phyloP scores from a whole-genome alignment of 192 early-diverging fungal species.

The Coemansia sp. region DNA sequence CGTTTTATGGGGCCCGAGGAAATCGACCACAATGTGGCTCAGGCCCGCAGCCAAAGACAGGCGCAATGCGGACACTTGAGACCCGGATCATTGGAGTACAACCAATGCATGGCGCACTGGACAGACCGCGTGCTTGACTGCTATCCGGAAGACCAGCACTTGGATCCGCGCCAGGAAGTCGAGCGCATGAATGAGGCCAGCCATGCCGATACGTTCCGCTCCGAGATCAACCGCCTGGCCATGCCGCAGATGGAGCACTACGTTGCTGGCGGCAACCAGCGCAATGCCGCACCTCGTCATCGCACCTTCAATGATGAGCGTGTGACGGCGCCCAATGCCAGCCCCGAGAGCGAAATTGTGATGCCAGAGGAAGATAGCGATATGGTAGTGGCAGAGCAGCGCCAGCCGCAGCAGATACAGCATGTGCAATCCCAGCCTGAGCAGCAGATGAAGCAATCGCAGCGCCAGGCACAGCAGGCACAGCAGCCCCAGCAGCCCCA shows the following conservation, averaged over 20 bases:
- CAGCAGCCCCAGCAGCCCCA: too few relatives aligned
- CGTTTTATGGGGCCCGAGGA: slow-evolving; percentile 14
- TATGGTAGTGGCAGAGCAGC: background rate
- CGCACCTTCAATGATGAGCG: background rate
- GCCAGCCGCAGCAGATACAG: slow-evolving; percentile 13
- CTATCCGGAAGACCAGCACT: slow-evolving; percentile 26
- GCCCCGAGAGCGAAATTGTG: background rate
- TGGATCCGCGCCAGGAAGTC: slow-evolving; percentile 31
- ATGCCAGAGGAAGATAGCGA: background rate
- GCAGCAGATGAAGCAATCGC: background rate
- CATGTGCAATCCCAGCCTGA: background rate
- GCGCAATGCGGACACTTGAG: slow-evolving; percentile 37
- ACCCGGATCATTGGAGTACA: slow-evolving; percentile 46
- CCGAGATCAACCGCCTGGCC: slow-evolving; percentile 25
- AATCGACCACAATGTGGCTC: slow-evolving; percentile 3
- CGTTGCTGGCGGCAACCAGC: slow-evolving; percentile 28
- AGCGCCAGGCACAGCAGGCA: slow-evolving; percentile 8
- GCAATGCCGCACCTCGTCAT: slow-evolving; percentile 2
- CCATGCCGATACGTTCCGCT: slow-evolving; percentile 21
- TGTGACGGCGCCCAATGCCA: background rate
- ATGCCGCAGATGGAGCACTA: slow-evolving; percentile 24
- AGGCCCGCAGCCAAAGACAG: slow-evolving; percentile 14
- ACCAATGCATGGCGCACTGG: slow-evolving; percentile 53
- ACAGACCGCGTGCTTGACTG: slow-evolving; percentile 44
- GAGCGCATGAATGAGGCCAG: slow-evolving; percentile 22